Base-by-base conservation (phyloP, 2,329 filamentous ascomycete species). In the Xylaria sp. region DNA sequence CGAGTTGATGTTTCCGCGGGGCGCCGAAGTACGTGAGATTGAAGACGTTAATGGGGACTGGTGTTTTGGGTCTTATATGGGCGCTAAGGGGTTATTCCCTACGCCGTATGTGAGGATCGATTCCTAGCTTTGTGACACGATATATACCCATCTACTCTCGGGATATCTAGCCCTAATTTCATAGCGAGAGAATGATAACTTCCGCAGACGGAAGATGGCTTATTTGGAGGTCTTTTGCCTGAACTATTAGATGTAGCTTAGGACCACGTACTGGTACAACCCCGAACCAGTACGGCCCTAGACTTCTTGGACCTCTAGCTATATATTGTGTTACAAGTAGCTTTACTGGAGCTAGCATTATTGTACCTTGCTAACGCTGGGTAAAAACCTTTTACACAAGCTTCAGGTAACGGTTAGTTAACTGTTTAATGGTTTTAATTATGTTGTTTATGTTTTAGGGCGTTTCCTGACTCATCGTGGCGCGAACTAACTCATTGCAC, bases 41-140 rank as follows among this genome's bases (percentile, higher is more conserved):
- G 91, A 95, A 77, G 92, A 96, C 78, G 89, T 97, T 56, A 97
- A 97, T 78, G 92, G 91, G 20, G 94, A 97, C 78, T 98, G 94
- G 94, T 94, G 87, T 75, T 91, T 91, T 81, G 95, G 95, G 0
- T 89, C 89, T 32, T 97, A 97, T 83, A 94, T 93, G 81, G 94
- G 93, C 0, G 83, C 81, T 28, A 90, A 88, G 73, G 94, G 93
- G 0, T 75, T 97, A 71, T 97, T 97, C 76, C 94, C 94, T 4
- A 90, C 90, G 7, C 87, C 88, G 8, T 95, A 95, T 83, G 92
- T 94, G 30, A 83, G 82, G 72, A 76, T 89, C 32, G 52, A 72
- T 72, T 58, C 15, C 63, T 4, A 48, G 13, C 25, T n/a, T n/a
- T 45, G 57, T 63, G n/a, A 43, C 4, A n/a, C 23, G n/a, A 15